Percentiles rank a stretch among this genome's conserved stretches.
These are phyloP conservation scores for Boletus sp. DNA, from an alignment of 1,284 basidiomycete genomes.

Conservation along the genomic window DNA sequence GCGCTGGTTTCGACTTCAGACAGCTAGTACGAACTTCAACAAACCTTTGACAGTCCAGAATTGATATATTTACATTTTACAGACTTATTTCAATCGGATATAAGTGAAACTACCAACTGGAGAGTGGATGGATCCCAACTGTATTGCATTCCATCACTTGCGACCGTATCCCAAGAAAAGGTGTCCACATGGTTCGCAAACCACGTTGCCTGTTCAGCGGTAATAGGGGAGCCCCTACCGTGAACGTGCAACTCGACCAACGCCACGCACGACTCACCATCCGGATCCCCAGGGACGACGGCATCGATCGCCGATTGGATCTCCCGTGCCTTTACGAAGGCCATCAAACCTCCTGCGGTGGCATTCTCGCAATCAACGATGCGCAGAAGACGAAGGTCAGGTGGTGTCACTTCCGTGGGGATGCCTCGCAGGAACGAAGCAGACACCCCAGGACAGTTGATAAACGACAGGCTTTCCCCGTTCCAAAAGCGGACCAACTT, in stretches of 20 bases:
- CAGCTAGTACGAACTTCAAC: too few species aligned
- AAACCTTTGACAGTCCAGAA: too few species aligned
- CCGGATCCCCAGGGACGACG: background rate
- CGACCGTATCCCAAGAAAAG: slow-evolving; percentile 10
- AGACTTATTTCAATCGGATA: too few species aligned
- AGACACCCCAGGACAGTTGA: slow-evolving; percentile 11
- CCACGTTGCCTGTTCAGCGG: slow-evolving; percentile 8
- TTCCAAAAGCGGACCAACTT: slow-evolving; percentile 15
- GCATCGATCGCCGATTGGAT: slow-evolving; percentile 9
- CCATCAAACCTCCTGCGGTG: background rate
- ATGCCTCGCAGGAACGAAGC: slow-evolving; percentile 6
- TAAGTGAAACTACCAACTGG: slow-evolving; percentile 1
- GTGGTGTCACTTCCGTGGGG: slow-evolving; percentile 1
- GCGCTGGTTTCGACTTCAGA: too few species aligned
- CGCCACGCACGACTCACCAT: background rate
- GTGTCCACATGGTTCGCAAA: slow-evolving; percentile 3
- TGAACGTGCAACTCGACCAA: slow-evolving; percentile 9
- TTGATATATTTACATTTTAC: too few species aligned
- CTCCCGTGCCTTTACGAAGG: slow-evolving; percentile 6
- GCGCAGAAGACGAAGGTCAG: slow-evolving; percentile 6
- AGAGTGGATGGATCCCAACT: slow-evolving; percentile 2
- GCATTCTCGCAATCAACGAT: slow-evolving; percentile 12
- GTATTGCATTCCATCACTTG: slow-evolving; percentile 4
- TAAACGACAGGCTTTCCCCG: slow-evolving; percentile 9
- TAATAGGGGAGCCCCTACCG: slow-evolving; percentile 6